Evolutionary conservation across 208 protist species (phyloP).

Genomic region (Naegleria gruberi): DNA sequence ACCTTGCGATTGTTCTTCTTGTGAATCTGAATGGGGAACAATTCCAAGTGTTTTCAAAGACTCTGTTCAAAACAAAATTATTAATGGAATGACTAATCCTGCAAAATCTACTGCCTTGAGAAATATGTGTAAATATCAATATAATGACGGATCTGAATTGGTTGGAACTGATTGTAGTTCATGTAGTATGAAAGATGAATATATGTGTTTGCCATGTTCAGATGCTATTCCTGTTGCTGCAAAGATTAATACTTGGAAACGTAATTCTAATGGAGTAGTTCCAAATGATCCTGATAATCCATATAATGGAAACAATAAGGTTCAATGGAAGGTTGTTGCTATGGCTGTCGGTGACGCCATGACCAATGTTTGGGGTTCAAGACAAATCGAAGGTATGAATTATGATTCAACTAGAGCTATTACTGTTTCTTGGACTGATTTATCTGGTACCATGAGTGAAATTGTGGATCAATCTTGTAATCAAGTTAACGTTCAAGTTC

Average conservation of each 20-base stretch:
- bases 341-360: not conserved
- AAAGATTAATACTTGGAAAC: not conserved
- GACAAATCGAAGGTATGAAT: not conserved
- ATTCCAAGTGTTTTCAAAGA: not conserved
- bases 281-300: not conserved
- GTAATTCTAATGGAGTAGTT: not conserved
- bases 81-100: not conserved
- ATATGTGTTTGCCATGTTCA: not conserved
- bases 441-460: not conserved
- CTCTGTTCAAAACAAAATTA: not conserved
- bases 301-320: not conserved
- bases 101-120: not conserved
- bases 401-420: not conserved
- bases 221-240: not conserved
- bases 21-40: not conserved
- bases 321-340: not conserved
- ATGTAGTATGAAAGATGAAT: not conserved
- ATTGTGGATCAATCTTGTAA: not conserved
- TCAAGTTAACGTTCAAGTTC: not conserved
- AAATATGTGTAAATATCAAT: not conserved
- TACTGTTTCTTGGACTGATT: not conserved
- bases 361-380: not conserved
- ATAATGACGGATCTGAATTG: not conserved
- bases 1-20: not conserved
- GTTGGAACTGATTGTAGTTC: not conserved